phyloP scores from a whole-genome alignment of 1,139 yeast genomes.

The Meyerozyma carpophila region DNA sequence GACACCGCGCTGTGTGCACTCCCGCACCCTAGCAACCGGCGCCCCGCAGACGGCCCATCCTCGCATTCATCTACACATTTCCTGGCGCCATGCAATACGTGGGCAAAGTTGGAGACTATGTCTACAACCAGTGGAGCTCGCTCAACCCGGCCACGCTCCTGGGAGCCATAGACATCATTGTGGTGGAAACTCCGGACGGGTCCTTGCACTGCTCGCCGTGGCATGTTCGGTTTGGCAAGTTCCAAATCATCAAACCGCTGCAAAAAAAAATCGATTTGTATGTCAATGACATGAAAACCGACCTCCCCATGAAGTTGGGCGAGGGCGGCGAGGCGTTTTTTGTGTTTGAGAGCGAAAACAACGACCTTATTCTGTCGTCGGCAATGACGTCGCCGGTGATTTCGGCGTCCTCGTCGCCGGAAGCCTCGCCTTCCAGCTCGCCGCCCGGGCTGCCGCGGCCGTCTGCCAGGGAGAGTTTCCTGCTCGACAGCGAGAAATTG shows the following conservation, averaged over 20 bases:
- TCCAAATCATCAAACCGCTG: slow-evolving; percentile 89
- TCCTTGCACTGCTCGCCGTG: slow-evolving; percentile 90
- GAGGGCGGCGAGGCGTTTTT: slow-evolving; percentile 98
- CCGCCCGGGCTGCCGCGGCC: slow-evolving; percentile 13
- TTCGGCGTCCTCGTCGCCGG: slow-evolving; percentile 72
- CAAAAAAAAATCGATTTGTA: slow-evolving; percentile 88
- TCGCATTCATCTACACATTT: no score
- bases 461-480: slow-evolving; percentile 2
- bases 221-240: slow-evolving; percentile 93
- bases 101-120: slow-evolving; percentile 90
- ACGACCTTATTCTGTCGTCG: slow-evolving; percentile 61
- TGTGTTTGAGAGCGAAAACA: slow-evolving; percentile 67
- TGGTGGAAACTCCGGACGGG: slow-evolving; percentile 84
- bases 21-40: no score
- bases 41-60: no score
- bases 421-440: slow-evolving; percentile 40
- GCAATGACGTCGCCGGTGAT: slow-evolving; percentile 88
- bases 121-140: slow-evolving; percentile 95
- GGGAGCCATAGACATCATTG: slow-evolving; percentile 97
- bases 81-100: slow-evolving; percentile 75
- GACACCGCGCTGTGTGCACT: no score
- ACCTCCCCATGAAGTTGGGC: slow-evolving; percentile 91
- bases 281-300: slow-evolving; percentile 77
- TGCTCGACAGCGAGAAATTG: neutral
- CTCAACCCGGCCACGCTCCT: slow-evolving; percentile 93